Base-by-base conservation (phyloP, 345 rosid species). In the Cardiospermum halicacabum region DNA sequence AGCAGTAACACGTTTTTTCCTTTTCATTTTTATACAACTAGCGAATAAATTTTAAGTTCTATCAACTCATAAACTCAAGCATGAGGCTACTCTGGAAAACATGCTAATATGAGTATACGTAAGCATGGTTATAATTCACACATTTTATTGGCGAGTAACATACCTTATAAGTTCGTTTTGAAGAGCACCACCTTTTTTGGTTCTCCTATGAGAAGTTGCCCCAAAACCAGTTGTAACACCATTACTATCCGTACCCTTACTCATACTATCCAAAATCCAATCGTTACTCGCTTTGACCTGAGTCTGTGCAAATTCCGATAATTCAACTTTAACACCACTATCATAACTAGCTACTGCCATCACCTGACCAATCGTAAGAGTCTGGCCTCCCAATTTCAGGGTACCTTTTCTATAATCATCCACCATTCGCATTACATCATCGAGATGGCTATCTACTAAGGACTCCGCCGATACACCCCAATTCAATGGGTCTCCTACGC, bases 171-270 rank as follows among this genome's bases (percentile, higher is more conserved):
- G 79, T 60, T 78, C 82, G 51, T 12, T 65, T 24, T 78, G 82
- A 1, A 78, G n/a, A 31, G 82, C 74, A 24, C 53, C 77, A 7
- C 77, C 82, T 24, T 78, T 67, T 26, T 53, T 78, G 60, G 82
- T 74, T 62, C 82, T 68, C 63, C 77, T 64, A 31, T 74, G 77
- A 11, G 79, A 75, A 53, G 79, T 78, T 9, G 79, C 76, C 37
- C 82, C 82, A 34, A 78, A 78, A 4, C 77, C 82, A n/a, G 82
- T 78, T 6, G 79, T 72, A 7, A 78, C 58, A 1, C 82, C 82
- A 54, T 77, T 70, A 22, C 68, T 74, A 12, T 77, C 75, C 10
- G 70, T 74, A 9, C 73, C 81, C 2, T 64, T 74, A 16, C 8
- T 43, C 71, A 72, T 65, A 56, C 77, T 69, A 3, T 74, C 74